Base-by-base conservation (phyloP, 495 filamentous ascomycete species). In the Penicillium goetzii region DNA sequence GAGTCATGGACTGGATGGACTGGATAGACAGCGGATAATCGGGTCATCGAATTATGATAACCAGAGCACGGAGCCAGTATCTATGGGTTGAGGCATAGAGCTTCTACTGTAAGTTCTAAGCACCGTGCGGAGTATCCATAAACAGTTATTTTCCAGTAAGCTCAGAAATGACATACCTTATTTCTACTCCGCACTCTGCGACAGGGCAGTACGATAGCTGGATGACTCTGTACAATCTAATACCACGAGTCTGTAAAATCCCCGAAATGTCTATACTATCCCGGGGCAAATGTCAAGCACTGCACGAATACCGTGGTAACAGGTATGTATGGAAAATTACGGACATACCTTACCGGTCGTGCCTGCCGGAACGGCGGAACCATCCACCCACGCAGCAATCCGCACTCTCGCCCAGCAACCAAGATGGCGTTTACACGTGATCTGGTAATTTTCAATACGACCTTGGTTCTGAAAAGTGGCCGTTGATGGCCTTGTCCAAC, bases 381-480 rank as follows among this genome's bases (percentile, higher is more conserved):
- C n/a, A n/a, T n/a, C n/a, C 11, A 12, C 0, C 6, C 8, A 26
- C 11, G 12, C 50, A 53, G 30, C 7, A n/a, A 53, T 32, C 15
- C 50, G 15, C 51, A 12, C 32, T 55, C 28, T 4, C 30, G 11
- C 28, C 52, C 52, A 34, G 52, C 32, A 55, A 55, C 52, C 28
- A 34, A 26, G 2, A 2, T 3, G 10, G 10, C 10, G 0, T 3
- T 3, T 3, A 14, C 55, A 57, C 36, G 55, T 57, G 55, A 40
- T 43, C 15, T 14, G 38, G 58, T 60, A 52, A 54, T 53, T 43
- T 40, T 12, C 52, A 55, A 30, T 51, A 51, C 47, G 12, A 23
- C 3, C 4, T 51, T 5, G 14, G 47, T 17, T 51, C 28, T 14
- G 30, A n/a, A n/a, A n/a, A n/a, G 17, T 28, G 10, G 36, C 25